phyloP scores from a whole-genome alignment of 768 basidiomycete genomes.

The Suillus lakei region DNA sequence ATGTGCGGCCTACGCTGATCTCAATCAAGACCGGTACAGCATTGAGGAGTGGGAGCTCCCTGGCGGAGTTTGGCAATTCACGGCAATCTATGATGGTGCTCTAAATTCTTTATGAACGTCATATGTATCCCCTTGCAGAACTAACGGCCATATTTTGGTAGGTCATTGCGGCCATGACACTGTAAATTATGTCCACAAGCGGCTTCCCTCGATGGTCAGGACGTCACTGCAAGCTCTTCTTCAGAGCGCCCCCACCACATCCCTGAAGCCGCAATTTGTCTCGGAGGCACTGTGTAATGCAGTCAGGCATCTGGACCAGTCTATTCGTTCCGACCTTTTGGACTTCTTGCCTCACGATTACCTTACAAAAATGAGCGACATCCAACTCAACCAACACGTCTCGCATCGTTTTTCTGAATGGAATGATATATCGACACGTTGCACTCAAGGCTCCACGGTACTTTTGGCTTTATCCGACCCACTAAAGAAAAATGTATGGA shows the following conservation, averaged over 20 bases:
- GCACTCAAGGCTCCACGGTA: conserved; percentile 39
- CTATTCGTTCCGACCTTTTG: conserved; percentile 48
- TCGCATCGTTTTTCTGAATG: conserved; percentile 41
- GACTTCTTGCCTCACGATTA: conserved; percentile 46
- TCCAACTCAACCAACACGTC: conserved; percentile 45
- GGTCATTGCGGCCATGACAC: conserved; percentile 55
- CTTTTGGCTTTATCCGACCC: conserved; percentile 38
- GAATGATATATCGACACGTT: conserved; percentile 37
- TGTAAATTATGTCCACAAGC: conserved; percentile 47
- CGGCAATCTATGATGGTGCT: conserved; percentile 52
- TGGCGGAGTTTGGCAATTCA: conserved; percentile 48
- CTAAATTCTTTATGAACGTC: conserved; percentile 7
- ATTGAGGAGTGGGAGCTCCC: conserved; percentile 46
- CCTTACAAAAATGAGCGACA: conserved; percentile 41
- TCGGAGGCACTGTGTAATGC: conserved; percentile 44
- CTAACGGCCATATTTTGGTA: conserved; percentile 27
- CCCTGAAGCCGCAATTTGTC: conserved; percentile 37
- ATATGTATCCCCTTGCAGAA: conserved; percentile 1
- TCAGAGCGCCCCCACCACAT: conserved; percentile 23
- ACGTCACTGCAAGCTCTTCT: conserved; percentile 42
- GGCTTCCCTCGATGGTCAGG: conserved; percentile 46
- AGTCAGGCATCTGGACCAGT: conserved; percentile 46
- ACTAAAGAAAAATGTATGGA: conserved; percentile 33
- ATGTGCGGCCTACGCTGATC: conserved; percentile 37
- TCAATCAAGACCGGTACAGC: conserved; percentile 47